Percentiles rank a stretch among this genome's conserved stretches.
These are phyloP conservation scores for Aspergillus awamori DNA, from an alignment of 2,329 filamentous ascomycete species.

Conservation along the genomic window DNA sequence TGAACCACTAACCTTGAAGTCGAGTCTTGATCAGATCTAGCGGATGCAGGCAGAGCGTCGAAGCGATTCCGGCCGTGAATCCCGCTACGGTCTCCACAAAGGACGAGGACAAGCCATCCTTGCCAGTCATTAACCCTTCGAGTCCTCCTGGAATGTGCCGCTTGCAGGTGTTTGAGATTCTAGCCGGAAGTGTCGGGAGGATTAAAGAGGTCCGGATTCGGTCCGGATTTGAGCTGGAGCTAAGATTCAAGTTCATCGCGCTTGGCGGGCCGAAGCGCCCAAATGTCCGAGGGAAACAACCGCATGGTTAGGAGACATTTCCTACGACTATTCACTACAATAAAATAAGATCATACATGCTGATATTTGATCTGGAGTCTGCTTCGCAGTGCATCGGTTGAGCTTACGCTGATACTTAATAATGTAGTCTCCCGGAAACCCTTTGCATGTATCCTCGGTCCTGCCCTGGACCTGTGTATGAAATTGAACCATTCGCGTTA, in stretches of 20 bases:
- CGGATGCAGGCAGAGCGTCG: slow-evolving; percentile 85
- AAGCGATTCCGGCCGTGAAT: slow-evolving; percentile 82
- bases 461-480: neutral
- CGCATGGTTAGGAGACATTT: neutral
- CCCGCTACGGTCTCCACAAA: slow-evolving; percentile 86
- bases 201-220: neutral
- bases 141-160: neutral
- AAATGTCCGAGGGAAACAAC: neutral
- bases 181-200: neutral
- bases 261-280: slow-evolving; percentile 15
- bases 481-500: slow-evolving; percentile 10
- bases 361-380: neutral
- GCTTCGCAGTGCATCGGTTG: neutral
- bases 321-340: neutral
- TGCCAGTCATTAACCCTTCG: slow-evolving; percentile 45
- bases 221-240: neutral
- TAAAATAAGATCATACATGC: neutral
- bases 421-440: neutral
- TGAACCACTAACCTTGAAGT: slow-evolving; percentile 71
- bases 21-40: slow-evolving; percentile 96
- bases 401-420: neutral
- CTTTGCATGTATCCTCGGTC: neutral
- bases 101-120: slow-evolving; percentile 69
- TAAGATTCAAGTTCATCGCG: neutral
- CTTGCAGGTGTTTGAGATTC: slow-evolving; percentile 10